Evolutionary conservation across 1,284 basidiomycete species (phyloP).

Genomic region (Rhizoctonia solani): DNA sequence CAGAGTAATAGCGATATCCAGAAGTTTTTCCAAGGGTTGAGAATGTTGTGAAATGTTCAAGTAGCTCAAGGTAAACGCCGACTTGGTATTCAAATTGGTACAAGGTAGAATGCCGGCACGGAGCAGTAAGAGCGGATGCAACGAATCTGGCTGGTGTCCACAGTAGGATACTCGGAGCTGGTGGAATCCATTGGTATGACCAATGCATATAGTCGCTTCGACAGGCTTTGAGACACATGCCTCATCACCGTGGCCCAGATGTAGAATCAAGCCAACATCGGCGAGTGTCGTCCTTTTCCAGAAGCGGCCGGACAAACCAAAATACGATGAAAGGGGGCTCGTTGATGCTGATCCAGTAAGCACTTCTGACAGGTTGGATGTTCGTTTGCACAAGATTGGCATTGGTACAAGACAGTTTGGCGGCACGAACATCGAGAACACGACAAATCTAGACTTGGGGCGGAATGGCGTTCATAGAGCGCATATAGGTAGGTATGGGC

Average conservation of each 20-base stretch:
- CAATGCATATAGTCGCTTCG: not conserved
- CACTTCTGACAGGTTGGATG: not conserved
- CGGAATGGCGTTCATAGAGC: not conserved
- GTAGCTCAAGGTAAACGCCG: not conserved
- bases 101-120: not conserved
- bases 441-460: not conserved
- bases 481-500: not conserved
- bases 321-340: not conserved
- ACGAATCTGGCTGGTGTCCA: not conserved
- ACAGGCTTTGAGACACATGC: not conserved
- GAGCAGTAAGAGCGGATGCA: not conserved
- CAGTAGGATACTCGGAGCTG: not conserved
- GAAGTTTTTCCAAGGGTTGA: not conserved
- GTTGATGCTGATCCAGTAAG: not conserved
- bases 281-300: not conserved
- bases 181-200: not conserved
- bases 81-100: not conserved
- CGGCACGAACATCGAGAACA: not conserved
- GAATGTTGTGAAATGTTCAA: not conserved
- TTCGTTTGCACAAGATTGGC: not conserved
- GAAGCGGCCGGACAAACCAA: not conserved
- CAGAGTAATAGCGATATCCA: not conserved
- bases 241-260: constrained; percentile 2
- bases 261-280: not conserved
- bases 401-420: not conserved